Conservation (phyloP, 306 rosid genomes). For the Trifolium pratense region DNA sequence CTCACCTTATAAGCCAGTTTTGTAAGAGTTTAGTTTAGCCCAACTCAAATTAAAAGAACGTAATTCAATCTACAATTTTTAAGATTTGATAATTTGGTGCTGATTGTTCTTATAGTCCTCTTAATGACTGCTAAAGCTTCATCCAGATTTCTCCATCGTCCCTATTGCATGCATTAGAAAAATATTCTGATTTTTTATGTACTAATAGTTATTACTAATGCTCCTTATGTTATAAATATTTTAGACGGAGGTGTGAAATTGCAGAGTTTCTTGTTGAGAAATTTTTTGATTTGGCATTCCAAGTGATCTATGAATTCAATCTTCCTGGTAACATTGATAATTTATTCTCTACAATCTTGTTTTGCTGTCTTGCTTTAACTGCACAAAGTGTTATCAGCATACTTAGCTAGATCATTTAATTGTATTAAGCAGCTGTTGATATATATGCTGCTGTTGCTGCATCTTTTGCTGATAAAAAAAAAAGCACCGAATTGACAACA, state of each 20-base stretch:
- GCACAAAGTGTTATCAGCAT: constrained; percentile 21
- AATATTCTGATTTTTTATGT: constrained; percentile 28
- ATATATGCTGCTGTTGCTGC: constrained; percentile 97
- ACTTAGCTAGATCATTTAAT: constrained; percentile 36
- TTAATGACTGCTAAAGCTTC: constrained; percentile 29
- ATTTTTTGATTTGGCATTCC: constrained; percentile 96
- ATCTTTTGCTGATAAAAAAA: constrained; percentile 95
- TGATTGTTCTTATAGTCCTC: constrained; percentile 21
- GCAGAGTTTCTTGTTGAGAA: constrained; percentile 95
- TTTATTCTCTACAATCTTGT: constrained; percentile 26
- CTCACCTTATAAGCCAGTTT: background rate
- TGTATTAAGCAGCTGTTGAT: constrained; percentile 76
- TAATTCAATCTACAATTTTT: constrained; percentile 22
- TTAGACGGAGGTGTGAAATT: constrained; percentile 92
- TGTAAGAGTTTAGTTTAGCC: too few relatives aligned
- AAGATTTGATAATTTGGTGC: constrained; percentile 34
- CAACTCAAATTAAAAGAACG: background rate
- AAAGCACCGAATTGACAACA: constrained; percentile 89
- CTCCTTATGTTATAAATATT: constrained; percentile 41
- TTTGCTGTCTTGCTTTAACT: constrained; percentile 17
- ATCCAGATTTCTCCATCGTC: constrained; percentile 22
- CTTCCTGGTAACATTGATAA: constrained; percentile 71
- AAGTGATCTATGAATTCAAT: constrained; percentile 85
- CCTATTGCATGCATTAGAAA: constrained; percentile 32
- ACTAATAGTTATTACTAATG: constrained; percentile 36